These are phyloP conservation scores for Trametes cubensis DNA, from an alignment of 768 basidiomycete genomes.

Conservation along the genomic window DNA sequence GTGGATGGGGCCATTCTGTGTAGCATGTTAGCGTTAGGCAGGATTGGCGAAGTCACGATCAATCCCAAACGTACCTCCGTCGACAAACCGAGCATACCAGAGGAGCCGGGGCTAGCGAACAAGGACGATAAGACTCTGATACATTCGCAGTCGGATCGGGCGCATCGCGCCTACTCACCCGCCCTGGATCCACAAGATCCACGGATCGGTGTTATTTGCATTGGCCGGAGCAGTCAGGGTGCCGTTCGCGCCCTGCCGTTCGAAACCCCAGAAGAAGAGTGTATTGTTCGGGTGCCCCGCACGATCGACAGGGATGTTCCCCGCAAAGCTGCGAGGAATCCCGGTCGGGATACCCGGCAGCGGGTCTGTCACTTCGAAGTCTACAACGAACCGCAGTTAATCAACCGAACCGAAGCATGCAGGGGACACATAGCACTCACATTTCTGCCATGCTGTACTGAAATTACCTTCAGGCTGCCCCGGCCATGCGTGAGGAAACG, in stretches of 20 bases:
- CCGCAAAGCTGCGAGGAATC: constrained; percentile 34
- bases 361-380: constrained; percentile 31
- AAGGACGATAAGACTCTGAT: not conserved
- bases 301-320: constrained; percentile 35
- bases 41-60: not conserved
- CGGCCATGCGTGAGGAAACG: constrained; percentile 32
- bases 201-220: constrained; percentile 50
- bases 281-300: constrained; percentile 35
- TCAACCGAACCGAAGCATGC: not conserved
- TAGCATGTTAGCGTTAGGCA: not conserved
- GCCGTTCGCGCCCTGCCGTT: constrained; percentile 30
- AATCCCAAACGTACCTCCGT: constrained; percentile 45
- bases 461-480: constrained; percentile 28
- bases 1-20: constrained; percentile 68
- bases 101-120: constrained; percentile 57
- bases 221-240: constrained; percentile 47
- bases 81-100: constrained; percentile 64
- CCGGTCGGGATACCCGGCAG: constrained; percentile 32
- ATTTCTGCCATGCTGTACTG: constrained; percentile 29
- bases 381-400: constrained; percentile 17
- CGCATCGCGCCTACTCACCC: constrained; percentile 44
- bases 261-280: constrained; percentile 38
- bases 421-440: constrained; percentile 12
- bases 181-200: constrained; percentile 78
- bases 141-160: too few species aligned